Evolutionary conservation across 169 alveolate genomes (phyloP), one percentile per base, ranked within the genome.

Genomic region (Cystoisospora suis): DNA sequence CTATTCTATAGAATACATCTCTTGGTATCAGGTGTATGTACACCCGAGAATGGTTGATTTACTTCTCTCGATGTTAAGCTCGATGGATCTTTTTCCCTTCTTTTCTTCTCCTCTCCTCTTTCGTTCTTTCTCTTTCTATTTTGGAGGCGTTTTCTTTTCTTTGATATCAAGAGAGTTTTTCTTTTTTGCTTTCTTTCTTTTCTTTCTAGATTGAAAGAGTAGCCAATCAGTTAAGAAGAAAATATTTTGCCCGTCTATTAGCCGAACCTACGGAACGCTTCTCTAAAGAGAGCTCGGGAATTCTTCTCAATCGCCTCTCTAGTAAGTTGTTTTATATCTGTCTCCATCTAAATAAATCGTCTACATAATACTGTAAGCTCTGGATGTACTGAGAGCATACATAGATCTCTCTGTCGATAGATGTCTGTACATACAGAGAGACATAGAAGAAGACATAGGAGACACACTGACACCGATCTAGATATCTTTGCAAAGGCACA

Each of bases 221-320:
- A 15, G 83, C 83, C 1, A 53, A 46, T 1, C 46, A 53, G 53
- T 56, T 72, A 5, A n/a, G 83, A 4, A 3, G 7, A 5, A 72
- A 2, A n/a, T 72, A 72, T 40, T 72, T 72, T 34, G 36, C 83
- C 6, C 83, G 32, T 17, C 83, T 72, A 1, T 56, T 72, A 17
- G 12, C 12, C 40, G 83, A 72, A 27, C 83, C 83, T n/a, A 40
- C 53, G 49, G 27, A 34, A 4, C 46, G 83, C 53, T 72, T 72
- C 56, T 12, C 56, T 9, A 29, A 15, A 20, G 83, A 72, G 56
- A 72, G 83, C 27, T 38, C 83, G 5, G 83, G 83, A 5, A 53
- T 40, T 12, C 56, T 72, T 5, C 56, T 72, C 83, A 34, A 72
- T 72, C 83, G 83, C 27, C 83, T 72, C 36, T 72, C 83, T 40